Base-by-base conservation (phyloP, 2,329 filamentous ascomycete species). In the Chalaropsis ovoidea region DNA sequence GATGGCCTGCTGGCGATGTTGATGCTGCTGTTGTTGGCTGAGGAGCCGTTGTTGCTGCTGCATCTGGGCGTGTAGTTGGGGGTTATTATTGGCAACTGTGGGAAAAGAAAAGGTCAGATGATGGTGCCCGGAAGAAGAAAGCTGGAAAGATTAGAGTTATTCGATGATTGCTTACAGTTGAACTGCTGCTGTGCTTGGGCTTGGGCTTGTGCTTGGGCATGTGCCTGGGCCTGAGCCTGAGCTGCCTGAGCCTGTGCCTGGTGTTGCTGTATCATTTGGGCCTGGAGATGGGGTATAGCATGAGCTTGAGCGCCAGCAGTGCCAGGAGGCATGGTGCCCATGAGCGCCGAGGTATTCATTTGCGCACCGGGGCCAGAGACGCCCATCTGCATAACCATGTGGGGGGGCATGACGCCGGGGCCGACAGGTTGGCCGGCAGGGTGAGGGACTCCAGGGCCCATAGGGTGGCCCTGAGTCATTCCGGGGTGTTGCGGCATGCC, bases 321-420 rank as follows among this genome's bases (percentile, higher is more conserved):
- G 68, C 86, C 84, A 39, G 86, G 86, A 69, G 87, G 87, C 84
- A 92, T 89, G 67, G 82, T 86, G 69, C 78, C 82, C 87, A 92
- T 90, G 80, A 91, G 83, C 66, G 85, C 83, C 71, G 65, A 60
- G n/a, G 88, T 86, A 73, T 85, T 89, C 69, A 89, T 86, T 73
- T 89, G 87, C 68, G 82, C 83, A 70, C 84, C 85, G 22, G 88
- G 86, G 15, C 65, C 65, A 67, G 88, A 88, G 35, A 87, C 87
- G 68, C 82, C 85, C 77, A 89, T 88, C 70, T 88, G 86, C 75
- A 83, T 76, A n/a, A 13, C 52, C 70, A 86, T 80, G 75, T 89
- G 87, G 74, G 88, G 87, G 70, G 82, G 82, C 74, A 87, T 85
- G 47, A 80, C 81, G 68, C 77, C 81, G 35, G 79, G 81, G 74